Evolutionary conservation across 371 early-diverging fungal genomes (phyloP).

Genomic region (Mucor racemosus): DNA sequence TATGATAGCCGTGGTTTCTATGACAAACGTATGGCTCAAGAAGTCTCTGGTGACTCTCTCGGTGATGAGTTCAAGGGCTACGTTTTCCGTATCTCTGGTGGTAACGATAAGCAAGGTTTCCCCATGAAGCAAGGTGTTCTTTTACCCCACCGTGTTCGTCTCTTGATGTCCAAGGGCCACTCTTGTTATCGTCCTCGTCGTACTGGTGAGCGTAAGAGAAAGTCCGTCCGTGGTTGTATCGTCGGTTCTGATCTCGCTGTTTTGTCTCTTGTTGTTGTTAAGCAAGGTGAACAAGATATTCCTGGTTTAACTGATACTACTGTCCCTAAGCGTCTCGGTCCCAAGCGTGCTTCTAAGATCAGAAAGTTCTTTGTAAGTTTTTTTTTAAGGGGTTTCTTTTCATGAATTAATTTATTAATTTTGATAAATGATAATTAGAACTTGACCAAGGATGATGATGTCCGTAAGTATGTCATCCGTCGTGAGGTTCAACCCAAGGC

Average conservation of each 20-base stretch:
- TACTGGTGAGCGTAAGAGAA: slow-evolving; percentile 98
- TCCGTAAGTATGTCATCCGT: slow-evolving; percentile 98
- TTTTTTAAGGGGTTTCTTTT: slow-evolving; percentile 15
- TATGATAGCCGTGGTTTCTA: slow-evolving; percentile 89
- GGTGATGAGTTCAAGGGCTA: slow-evolving; percentile 99
- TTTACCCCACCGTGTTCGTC: slow-evolving; percentile 92
- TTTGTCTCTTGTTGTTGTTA: slow-evolving; percentile 93
- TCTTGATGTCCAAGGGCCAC: slow-evolving; percentile 97
- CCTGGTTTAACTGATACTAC: slow-evolving; percentile 96
- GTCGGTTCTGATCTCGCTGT: slow-evolving; percentile 96
- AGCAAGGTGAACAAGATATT: slow-evolving; percentile 96
- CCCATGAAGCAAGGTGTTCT: slow-evolving; percentile 98
- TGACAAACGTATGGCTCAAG: slow-evolving; percentile 97
- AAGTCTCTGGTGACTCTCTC: slow-evolving; percentile 95
- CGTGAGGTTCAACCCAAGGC: slow-evolving; percentile 93
- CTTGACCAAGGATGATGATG: slow-evolving; percentile 96
- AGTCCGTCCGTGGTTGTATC: slow-evolving; percentile 99
- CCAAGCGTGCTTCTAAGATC: slow-evolving; percentile 99
- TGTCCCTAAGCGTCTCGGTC: slow-evolving; percentile 95
- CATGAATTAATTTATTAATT: background rate
- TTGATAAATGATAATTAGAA: slow-evolving; percentile 33
- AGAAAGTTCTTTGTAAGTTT: slow-evolving; percentile 93
- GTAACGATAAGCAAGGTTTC: slow-evolving; percentile 99
- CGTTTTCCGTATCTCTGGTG: slow-evolving; percentile 99
- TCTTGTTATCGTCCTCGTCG: slow-evolving; percentile 99